Evolutionary conservation across 108 stramenopile genomes (phyloP).

Genomic region (Conticribra weissflogii): DNA sequence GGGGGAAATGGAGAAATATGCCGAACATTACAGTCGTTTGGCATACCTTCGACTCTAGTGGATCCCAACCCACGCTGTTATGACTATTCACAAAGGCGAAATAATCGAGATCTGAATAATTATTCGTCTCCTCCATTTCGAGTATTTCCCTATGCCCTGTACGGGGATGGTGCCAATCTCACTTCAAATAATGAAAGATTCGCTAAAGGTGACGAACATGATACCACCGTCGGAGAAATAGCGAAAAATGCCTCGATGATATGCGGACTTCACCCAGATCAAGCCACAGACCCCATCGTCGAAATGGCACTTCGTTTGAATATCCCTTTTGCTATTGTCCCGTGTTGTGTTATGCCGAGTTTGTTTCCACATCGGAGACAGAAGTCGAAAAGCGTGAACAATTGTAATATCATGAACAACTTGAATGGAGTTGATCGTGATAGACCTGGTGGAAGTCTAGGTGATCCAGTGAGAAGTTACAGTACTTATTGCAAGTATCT

Average conservation of each 20-base stretch:
- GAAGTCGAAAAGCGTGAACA: not conserved
- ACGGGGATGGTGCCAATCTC: slow-evolving; percentile 45
- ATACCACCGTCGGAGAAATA: slow-evolving; percentile 12
- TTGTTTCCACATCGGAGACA: slow-evolving; percentile 44
- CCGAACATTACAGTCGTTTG: slow-evolving; percentile 25
- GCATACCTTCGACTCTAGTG: slow-evolving; percentile 29
- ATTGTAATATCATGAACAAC: no score
- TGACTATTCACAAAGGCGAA: not conserved
- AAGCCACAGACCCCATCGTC: slow-evolving; percentile 53
- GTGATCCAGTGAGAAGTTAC: slow-evolving; percentile 48
- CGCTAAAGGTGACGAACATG: no score
- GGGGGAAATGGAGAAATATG: slow-evolving; percentile 48
- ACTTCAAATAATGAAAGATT: slow-evolving; percentile 24
- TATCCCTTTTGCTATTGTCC: slow-evolving; percentile 56
- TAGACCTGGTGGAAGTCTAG: no score
- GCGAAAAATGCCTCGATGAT: slow-evolving; percentile 33
- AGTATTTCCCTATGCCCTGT: slow-evolving; percentile 51
- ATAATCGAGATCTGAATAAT: not conserved
- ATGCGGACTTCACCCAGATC: slow-evolving; percentile 56
- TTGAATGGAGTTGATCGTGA: no score
- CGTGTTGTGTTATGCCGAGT: slow-evolving; percentile 59
- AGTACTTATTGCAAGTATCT: slow-evolving; percentile 65
- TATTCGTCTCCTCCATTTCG: slow-evolving; percentile 18
- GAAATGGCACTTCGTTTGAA: slow-evolving; percentile 37
- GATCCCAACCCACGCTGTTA: slow-evolving; percentile 52